Evolutionary conservation across 2,329 filamentous ascomycete genomes (phyloP).

Genomic region (Aphanocladium album): DNA sequence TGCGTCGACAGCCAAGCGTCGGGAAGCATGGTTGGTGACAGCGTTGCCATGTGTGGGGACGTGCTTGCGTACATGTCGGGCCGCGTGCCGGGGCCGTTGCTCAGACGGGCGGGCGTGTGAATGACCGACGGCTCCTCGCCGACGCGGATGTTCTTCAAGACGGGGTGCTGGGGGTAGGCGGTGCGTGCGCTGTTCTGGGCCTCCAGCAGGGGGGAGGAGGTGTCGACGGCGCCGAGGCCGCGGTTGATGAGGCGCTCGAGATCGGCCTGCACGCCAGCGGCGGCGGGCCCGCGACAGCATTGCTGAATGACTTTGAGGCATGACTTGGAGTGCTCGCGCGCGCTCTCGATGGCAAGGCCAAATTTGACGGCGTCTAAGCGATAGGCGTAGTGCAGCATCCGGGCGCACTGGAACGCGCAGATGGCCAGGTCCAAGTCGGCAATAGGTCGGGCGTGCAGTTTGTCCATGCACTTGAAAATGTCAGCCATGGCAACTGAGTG

Average conservation of each 20-base stretch:
- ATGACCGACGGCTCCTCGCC: conserved; percentile 15
- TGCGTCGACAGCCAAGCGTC: conserved; percentile 12
- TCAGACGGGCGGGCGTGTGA: conserved; percentile 5
- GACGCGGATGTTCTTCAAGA: conserved; percentile 12
- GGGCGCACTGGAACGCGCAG: conserved; percentile 51
- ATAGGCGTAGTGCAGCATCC: conserved; percentile 47
- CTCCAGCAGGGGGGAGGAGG: conserved; percentile 10
- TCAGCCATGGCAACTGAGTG: conserved; percentile 51
- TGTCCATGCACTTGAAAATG: conserved; percentile 49
- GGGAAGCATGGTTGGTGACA: conserved; percentile 15
- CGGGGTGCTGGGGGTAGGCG: conserved; percentile 10
- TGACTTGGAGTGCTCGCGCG: conserved; percentile 45
- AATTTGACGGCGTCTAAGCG: conserved; percentile 40
- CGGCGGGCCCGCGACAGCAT: conserved; percentile 47
- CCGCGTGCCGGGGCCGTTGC: conserved; percentile 12
- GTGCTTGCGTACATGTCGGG: conserved; percentile 19
- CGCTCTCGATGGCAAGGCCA: conserved; percentile 39
- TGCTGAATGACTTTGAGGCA: conserved; percentile 48
- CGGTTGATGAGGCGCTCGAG: conserved; percentile 47
- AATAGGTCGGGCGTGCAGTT: conserved; percentile 46
- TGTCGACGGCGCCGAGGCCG: conserved; percentile 29
- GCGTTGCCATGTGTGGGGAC: conserved; percentile 12
- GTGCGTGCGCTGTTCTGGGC: conserved; percentile 12
- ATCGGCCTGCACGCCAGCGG: conserved; percentile 42
- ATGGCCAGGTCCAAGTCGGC: conserved; percentile 51